These are phyloP conservation scores for Populus ilicifolia DNA, from an alignment of 345 rosid species.

Conservation along the genomic window DNA sequence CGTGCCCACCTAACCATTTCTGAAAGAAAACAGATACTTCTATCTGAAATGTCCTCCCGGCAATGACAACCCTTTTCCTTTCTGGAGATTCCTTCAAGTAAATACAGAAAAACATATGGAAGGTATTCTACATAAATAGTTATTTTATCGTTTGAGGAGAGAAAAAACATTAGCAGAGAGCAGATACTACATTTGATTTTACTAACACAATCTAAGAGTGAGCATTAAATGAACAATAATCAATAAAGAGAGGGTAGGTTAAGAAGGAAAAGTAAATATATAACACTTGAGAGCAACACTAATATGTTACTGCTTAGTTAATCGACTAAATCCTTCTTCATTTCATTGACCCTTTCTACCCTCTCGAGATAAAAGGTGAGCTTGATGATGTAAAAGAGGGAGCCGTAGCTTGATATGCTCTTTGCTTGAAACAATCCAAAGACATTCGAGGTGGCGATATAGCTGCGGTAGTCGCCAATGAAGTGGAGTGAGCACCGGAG, in stretches of 20 bases:
- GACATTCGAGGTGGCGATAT: conserved; percentile 68
- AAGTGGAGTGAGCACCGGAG: conserved; percentile 51
- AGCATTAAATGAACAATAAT: conserved; percentile 11
- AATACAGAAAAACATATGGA: neutral
- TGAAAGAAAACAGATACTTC: conserved; percentile 17
- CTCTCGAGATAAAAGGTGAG: conserved; percentile 67
- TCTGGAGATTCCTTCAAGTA: neutral
- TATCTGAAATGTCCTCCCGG: conserved; percentile 5
- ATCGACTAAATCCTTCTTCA: neutral
- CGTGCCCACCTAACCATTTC: conserved; percentile 10
- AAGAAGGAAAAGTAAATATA: neutral
- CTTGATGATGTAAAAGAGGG: conserved; percentile 59
- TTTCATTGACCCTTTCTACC: conserved; percentile 20
- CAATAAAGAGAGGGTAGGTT: no score
- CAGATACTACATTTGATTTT: neutral
- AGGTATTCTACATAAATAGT: neutral
- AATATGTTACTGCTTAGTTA: conserved; percentile 9
- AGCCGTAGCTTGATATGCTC: conserved; percentile 42
- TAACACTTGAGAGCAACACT: neutral
- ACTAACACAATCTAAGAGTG: conserved; percentile 9
- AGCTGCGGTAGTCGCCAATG: conserved; percentile 50
- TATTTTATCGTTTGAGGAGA: neutral
- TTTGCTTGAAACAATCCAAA: conserved; percentile 75
- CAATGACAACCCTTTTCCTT: neutral
- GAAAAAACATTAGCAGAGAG: neutral